A percentile compares a stretch with the other conserved stretches of the same genome.
Conservation (phyloP, 2,329 filamentous ascomycete genomes). For the Plectosphaerella sp. region DNA sequence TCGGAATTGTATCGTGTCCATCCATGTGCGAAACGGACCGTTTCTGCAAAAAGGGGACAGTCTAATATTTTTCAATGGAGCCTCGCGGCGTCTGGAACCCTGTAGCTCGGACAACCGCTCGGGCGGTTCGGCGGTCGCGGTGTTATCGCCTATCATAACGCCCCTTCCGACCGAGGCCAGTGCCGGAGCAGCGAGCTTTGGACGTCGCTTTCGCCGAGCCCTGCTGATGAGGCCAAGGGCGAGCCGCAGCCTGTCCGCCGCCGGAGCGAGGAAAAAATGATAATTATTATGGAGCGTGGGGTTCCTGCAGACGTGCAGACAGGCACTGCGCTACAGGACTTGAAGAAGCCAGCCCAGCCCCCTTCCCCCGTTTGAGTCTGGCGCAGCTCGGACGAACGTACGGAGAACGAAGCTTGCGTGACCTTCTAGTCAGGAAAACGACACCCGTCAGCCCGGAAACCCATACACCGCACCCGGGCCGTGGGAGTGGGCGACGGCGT, state of each 20-base stretch:
- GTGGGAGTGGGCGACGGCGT: not conserved
- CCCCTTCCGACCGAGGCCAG: constrained; percentile 7
- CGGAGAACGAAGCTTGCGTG: not conserved
- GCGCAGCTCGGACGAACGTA: constrained; percentile 2
- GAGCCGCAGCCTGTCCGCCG: not conserved
- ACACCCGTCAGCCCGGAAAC: not conserved
- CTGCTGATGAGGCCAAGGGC: constrained; percentile 2
- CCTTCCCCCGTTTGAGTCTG: not conserved
- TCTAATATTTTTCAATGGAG: too few species aligned
- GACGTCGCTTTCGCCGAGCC: constrained; percentile 8
- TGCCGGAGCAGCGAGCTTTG: constrained; percentile 9
- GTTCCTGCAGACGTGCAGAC: not conserved
- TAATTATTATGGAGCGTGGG: constrained; percentile 1
- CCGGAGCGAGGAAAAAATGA: constrained; percentile 2
- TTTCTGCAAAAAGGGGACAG: too few species aligned
- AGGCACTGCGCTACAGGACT: not conserved
- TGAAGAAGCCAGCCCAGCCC: not conserved
- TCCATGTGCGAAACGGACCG: too few species aligned
- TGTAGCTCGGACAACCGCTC: not conserved
- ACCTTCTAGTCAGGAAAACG: constrained; percentile 1
- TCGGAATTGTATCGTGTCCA: too few species aligned
- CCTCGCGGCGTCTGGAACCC: too few species aligned
- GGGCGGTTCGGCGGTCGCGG: not conserved
- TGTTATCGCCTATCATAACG: constrained; percentile 12
- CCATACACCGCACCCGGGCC: not conserved